Base-by-base conservation (phyloP, 805 yeast species). In the Ogataea paradorogensis region DNA sequence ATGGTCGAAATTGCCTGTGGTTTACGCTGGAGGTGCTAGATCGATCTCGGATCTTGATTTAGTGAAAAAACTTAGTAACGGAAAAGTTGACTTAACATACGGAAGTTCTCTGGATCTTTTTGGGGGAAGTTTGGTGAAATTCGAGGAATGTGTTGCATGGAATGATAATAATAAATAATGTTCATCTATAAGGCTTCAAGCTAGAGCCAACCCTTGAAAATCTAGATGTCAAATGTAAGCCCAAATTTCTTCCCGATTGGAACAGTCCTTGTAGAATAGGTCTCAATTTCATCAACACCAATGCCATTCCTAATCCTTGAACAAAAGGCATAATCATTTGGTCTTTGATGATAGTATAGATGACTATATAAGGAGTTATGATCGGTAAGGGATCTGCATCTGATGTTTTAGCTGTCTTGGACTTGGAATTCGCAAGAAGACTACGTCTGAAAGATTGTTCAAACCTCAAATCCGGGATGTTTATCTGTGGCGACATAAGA, bases 21-120 rank as follows among this genome's bases (percentile, higher is more conserved):
- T 91, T 2, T 93, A 93, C 61, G 99, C 99, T 22, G 99, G 99
- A 10, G 99, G 99, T 3, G 99, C 97, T 18, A 82, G 78, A 52
- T 74, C 76, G 58, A 57, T 85, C 0, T 60, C 64, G 0, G 99
- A 93, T 58, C 70, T 93, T 47, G 69, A 65, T 5, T 65, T 72
- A 18, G 98, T 93, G 2, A 61, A 79, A 8, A 45, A 59, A 30
- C 65, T 93, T 54, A 87, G 96, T 57, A 55, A 64, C 2, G 95
- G 95, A 3, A 82, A 75, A 53, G 96, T 93, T 10, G 98, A 93
- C 58, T 69, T 93, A 58, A 93, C 99, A 0, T 90, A 67, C 56
- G 99, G 99, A 2, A 84, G 95, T 58, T 84, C 97, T 0, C 65
- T 93, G 38, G 99, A 93, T 59, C 87, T 93, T 9, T 93, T 91